Conservation (phyloP, 1,284 basidiomycete genomes). For the Violaceomyces palustris region DNA sequence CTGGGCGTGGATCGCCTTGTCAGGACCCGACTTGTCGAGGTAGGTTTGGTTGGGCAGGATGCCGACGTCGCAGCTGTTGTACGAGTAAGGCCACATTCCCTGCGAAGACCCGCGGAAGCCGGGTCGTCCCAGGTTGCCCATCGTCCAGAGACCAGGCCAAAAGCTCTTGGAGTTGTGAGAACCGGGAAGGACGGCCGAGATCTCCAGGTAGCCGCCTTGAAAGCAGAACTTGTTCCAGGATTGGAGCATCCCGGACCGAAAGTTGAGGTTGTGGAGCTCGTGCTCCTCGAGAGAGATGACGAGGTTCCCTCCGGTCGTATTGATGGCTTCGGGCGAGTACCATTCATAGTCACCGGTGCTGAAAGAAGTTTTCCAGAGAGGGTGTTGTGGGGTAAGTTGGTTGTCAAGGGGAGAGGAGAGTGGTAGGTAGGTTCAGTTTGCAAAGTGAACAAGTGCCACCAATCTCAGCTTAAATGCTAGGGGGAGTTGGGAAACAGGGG, state of each 20-base stretch:
- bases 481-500: no score
- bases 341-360: slow-evolving; percentile 43
- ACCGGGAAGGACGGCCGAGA: slow-evolving; percentile 27
- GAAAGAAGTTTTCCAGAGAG: neutral
- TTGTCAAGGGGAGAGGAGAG: no score
- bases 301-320: slow-evolving; percentile 29
- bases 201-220: slow-evolving; percentile 42
- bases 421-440: no score
- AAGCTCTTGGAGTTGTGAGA: slow-evolving; percentile 50
- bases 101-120: slow-evolving; percentile 48
- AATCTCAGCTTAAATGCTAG: no score
- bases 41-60: slow-evolving; percentile 39
- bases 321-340: slow-evolving; percentile 44
- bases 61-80: slow-evolving; percentile 45
- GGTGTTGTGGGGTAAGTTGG: no score
- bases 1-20: slow-evolving; percentile 8
- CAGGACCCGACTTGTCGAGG: slow-evolving; percentile 18
- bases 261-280: slow-evolving; percentile 39
- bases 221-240: slow-evolving; percentile 49
- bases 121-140: slow-evolving; percentile 37
- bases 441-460: no score
- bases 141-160: slow-evolving; percentile 54
- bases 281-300: slow-evolving; percentile 28
- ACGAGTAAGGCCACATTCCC: slow-evolving; percentile 52
- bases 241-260: slow-evolving; percentile 43